Evolutionary conservation across 805 yeast species (phyloP), one percentile per base, ranked within the genome.

Genomic region (Teunomyces barrocoloradensis): DNA sequence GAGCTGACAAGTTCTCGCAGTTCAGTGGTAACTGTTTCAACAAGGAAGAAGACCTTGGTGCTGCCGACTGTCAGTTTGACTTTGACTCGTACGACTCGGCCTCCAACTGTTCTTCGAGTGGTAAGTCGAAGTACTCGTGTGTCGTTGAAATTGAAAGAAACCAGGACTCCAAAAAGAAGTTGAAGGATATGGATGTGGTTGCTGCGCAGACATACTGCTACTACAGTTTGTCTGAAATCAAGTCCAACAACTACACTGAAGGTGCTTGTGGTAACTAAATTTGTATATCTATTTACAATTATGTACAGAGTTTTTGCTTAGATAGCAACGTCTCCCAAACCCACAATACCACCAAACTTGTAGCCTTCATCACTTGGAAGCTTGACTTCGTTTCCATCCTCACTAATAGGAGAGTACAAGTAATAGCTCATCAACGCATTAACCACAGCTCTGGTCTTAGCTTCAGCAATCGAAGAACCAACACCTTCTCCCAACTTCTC

Each of bases 351-450:
- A 51, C 66, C 72, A 43, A 70, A 67, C 51, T 64, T 62, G 59
- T 71, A 73, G 47, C 61, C 58, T 29, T 61, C 59, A 45, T 84
- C 89, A 61, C 87, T 81, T 46, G 96, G 94, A 35, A 80, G 65
- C 49, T 74, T 75, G 12, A 78, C 74, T 13, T 59, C 62, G 34
- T 60, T 55, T 44, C 77, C 77, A 34, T 61, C 62, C 42, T 58
- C 58, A 52, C 77, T 77, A 40, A 85, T 66, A 12, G 98, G 98
- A 53, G 86, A 82, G 68, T 94, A 94, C 60, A 95, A 78, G 71
- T 94, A 94, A 85, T 94, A 94, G 50, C 88, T 81, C 76, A 89
- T 84, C 64, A 94, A 80, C 29, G 97, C 91, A 65, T 87, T 86
- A 29, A 90, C 95, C 45, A 90, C 88, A 30, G 97, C 94, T 66